phyloP scores from a whole-genome alignment of 257 asterid species.

The Solanum tarapatanum region DNA sequence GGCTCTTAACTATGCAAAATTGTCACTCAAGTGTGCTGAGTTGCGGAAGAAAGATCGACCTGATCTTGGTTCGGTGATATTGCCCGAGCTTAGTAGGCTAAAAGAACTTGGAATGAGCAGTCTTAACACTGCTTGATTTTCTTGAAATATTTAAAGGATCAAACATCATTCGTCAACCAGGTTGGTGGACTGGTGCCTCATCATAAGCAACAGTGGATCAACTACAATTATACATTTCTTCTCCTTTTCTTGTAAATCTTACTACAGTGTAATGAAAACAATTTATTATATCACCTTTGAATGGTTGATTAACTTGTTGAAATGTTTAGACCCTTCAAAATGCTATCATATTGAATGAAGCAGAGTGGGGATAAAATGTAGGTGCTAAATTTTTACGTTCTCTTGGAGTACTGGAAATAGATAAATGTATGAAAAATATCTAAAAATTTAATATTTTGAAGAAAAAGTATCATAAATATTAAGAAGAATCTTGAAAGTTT shows the following conservation, averaged over 20 bases:
- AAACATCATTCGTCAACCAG: background rate
- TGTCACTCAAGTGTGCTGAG: constrained; percentile 17
- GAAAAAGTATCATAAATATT: background rate
- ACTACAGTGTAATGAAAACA: background rate
- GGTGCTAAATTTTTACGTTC: background rate
- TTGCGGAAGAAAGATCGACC: constrained; percentile 16
- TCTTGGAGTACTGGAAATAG: background rate
- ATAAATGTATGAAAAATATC: background rate
- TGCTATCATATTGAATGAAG: background rate
- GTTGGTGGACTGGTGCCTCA: background rate
- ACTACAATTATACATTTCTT: background rate
- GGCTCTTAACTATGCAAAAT: constrained; percentile 7
- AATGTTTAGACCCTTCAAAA: background rate
- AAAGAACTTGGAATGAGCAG: constrained; percentile 2
- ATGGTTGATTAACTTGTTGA: background rate
- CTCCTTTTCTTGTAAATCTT: background rate
- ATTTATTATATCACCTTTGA: background rate
- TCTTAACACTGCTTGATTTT: background rate
- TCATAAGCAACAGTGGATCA: background rate
- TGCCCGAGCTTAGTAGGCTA: constrained; percentile 16
- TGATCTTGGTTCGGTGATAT: constrained; percentile 7
- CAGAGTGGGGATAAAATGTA: background rate
- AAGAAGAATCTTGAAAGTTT: background rate
- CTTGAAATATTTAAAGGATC: background rate
- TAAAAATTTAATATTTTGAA: background rate